Conservation (phyloP, 139 green algal genomes). For the Chlorella vulgaris region DNA sequence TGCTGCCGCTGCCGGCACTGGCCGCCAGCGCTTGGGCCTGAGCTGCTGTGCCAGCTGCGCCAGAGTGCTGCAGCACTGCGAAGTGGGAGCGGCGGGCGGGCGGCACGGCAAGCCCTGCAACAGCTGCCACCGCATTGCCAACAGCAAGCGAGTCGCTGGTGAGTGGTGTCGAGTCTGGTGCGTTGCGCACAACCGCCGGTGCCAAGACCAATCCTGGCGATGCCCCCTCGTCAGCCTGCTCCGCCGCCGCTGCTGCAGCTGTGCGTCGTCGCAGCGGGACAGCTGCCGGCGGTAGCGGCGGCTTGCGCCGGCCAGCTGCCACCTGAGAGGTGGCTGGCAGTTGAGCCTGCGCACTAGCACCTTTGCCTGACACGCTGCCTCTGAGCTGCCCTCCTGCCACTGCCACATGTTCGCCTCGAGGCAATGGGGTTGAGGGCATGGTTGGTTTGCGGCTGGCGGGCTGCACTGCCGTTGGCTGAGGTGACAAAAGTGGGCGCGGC, state of each 20-base stretch:
- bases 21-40: neutral
- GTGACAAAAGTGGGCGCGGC: no score
- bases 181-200: neutral
- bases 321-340: no score
- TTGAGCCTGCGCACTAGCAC: no score
- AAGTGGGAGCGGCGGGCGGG: neutral
- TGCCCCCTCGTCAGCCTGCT: neutral
- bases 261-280: neutral
- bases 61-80: neutral
- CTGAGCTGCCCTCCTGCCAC: no score
- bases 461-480: no score
- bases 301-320: neutral
- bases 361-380: no score
- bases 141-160: neutral
- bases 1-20: neutral
- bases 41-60: neutral
- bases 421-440: no score
- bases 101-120: no score
- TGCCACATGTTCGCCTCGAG: no score
- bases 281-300: conserved; percentile 6
- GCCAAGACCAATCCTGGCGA: neutral
- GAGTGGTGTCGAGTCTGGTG: neutral
- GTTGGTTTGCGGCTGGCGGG: no score
- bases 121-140: neutral
- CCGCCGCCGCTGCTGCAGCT: neutral